Percentiles rank a stretch among this genome's conserved stretches.
Conservation (phyloP, 805 yeast genomes). For the Starmerella powellii region DNA sequence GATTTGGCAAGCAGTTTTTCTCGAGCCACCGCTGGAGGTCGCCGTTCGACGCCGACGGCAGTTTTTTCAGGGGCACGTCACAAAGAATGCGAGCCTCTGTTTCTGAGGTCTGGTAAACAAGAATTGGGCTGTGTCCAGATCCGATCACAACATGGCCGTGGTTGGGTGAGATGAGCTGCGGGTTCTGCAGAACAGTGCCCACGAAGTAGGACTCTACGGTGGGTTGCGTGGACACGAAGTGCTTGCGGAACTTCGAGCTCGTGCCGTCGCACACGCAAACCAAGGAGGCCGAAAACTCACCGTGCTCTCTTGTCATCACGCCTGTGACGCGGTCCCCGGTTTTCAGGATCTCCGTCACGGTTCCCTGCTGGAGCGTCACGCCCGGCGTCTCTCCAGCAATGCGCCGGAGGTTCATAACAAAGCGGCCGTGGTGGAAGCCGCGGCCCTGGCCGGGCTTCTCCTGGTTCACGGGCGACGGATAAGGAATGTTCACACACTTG, state of each 20-base stretch:
- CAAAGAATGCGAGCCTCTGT: slow-evolving; percentile 79
- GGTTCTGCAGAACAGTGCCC: slow-evolving; percentile 64
- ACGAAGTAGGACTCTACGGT: slow-evolving; percentile 70
- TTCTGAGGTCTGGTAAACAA: slow-evolving; percentile 76
- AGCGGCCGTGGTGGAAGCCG: slow-evolving; percentile 87
- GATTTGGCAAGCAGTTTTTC: slow-evolving; percentile 46
- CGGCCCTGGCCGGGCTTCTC: slow-evolving; percentile 46
- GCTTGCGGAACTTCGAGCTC: slow-evolving; percentile 80
- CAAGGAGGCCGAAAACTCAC: slow-evolving; percentile 43
- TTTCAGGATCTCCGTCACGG: slow-evolving; percentile 52
- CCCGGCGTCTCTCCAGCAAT: slow-evolving; percentile 61
- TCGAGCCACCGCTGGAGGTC: slow-evolving; percentile 51
- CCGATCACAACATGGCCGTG: slow-evolving; percentile 90
- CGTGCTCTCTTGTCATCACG: slow-evolving; percentile 38
- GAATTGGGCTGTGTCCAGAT: slow-evolving; percentile 63
- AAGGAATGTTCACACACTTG: slow-evolving; percentile 47
- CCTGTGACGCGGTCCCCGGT: slow-evolving; percentile 53
- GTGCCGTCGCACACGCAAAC: slow-evolving; percentile 87
- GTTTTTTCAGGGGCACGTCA: slow-evolving; percentile 58
- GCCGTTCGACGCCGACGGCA: slow-evolving; percentile 53
- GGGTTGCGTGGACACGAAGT: slow-evolving; percentile 53
- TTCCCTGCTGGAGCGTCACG: slow-evolving; percentile 70
- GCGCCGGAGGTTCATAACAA: slow-evolving; percentile 59
- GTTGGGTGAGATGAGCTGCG: slow-evolving; percentile 57
- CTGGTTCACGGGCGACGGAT: slow-evolving; percentile 35